Evolutionary conservation across 768 basidiomycete species (phyloP), one percentile per base, ranked within the genome.

Genomic region (Psilocybe sp.): DNA sequence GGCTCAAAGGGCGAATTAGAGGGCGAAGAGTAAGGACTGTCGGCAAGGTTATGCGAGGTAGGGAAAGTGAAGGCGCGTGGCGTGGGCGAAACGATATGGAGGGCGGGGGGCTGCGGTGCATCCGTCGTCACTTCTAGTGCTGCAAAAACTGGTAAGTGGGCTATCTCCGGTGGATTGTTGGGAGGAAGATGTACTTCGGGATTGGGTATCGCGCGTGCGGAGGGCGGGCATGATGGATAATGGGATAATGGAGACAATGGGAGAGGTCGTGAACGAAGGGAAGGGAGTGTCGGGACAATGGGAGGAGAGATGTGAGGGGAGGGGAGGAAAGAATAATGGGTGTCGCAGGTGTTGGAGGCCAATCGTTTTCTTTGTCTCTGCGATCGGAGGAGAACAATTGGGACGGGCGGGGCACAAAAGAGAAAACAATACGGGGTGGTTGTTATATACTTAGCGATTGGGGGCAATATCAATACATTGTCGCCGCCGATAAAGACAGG

Each of bases 121-220:
- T 83, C 82, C 68, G 82, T 81, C 63, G 81, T 76, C 78, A 88
- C 85, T 74, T 87, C 82, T 74, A 88, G 85, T 76, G 82, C 84
- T 87, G 61, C 14, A 49, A 46, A 46, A 31, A 53, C 47, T n/a
- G 59, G 58, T 52, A 44, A 37, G 47, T 49, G 33, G 39, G 40
- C 46, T 33, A 37, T 28, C 51, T 20, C 23, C 37, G 44, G 40
- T 36, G 42, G 45, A 32, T 13, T 41, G 32, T 16, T 23, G 51
- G 41, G 33, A 12, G 33, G 35, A 51, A 35, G 32, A 70, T 74
- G 62, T 58, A 76, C 76, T 67, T 68, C 70, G 69, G 64, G 77
- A 68, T 56, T 75, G 78, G 75, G 78, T 84, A 75, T 87, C 85
- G 75, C 84, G 85, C 66, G 86, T 88, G 73, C 87, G 86, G 63